Evolutionary conservation across 2,329 filamentous ascomycete species (phyloP), one percentile per base, ranked within the genome.

Genomic region (Stagonosporopsis cucurbitacearum): DNA sequence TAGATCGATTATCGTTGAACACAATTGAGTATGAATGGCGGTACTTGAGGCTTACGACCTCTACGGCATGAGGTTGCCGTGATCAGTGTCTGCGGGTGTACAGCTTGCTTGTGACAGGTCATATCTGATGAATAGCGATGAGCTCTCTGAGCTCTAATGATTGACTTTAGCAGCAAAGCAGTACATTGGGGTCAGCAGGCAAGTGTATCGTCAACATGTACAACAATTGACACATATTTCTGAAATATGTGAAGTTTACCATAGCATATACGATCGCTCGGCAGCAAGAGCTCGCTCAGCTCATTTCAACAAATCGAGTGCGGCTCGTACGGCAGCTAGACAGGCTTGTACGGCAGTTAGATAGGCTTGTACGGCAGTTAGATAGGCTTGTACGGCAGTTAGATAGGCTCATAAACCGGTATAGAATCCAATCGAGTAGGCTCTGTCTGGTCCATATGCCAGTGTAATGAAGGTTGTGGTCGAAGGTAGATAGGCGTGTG

Each of bases 21-120:
- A 8, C 5, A 7, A 17, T 35, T 35, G 9, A 4, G 9, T 37
- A 12, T 11, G 35, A 19, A 19, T 19, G 6, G 12, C 8, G 12
- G 9, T 9, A 1, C 13, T 19, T 37, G 8, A 13, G 6, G n/a
- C 17, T 20, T 37, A 37, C 7, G 8, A 37, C 2, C 5, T 37
- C 8, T 12, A 37, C 35, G 19, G 11, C 17, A 20, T 19, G 20
- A 9, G 37, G 47, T 47, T 43, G 28, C 22, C 37, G 30, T n/a
- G 13, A 17, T 20, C 11, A 35, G 11, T 44, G 39, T 40, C 51
- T 26, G 40, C 45, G 51, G 51, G 40, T 40, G 50, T 22, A 11
- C 17, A 25, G 17, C 22, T 26, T 37, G 19, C 44, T 23, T 30
- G 28, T 30, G 28, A 30, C 28, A 3, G 28, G 28, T 12, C 4